Percentiles rank a stretch among this genome's conserved stretches.
Conservation (phyloP, 768 basidiomycete genomes). For the Strobilomyces dryophilus region DNA sequence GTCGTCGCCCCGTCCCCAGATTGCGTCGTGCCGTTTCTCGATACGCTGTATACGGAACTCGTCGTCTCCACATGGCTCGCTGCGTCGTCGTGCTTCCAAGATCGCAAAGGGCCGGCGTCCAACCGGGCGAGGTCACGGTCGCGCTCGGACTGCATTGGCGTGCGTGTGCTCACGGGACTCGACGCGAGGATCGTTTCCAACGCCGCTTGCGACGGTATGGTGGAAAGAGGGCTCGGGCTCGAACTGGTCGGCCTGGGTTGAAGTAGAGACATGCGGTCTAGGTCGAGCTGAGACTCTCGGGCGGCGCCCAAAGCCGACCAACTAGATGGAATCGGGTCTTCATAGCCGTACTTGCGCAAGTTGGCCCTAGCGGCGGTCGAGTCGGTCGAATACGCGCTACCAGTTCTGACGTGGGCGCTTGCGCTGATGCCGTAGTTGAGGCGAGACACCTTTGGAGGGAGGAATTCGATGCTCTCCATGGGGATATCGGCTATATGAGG, state of each 20-base stretch:
- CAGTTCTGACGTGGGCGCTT: not conserved
- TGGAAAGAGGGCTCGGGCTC: constrained; percentile 1
- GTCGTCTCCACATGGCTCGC: not conserved
- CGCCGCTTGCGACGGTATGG: constrained; percentile 3
- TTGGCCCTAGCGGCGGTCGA: constrained; percentile 21
- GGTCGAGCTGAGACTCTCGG: constrained; percentile 17
- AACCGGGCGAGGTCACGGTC: not conserved
- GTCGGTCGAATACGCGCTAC: constrained; percentile 25
- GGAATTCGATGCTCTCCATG: not conserved
- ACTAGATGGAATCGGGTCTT: constrained; percentile 17
- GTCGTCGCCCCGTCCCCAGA: constrained; percentile 1
- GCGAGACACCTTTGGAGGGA: not conserved
- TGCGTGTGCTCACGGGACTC: constrained; percentile 1
- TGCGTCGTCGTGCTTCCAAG: not conserved
- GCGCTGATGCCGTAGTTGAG: constrained; percentile 1
- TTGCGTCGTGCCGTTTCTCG: constrained; percentile 9
- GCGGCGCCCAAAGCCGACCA: constrained; percentile 17
- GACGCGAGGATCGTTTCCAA: constrained; percentile 3
- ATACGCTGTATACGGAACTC: constrained; percentile 1
- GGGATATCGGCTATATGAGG: not conserved
- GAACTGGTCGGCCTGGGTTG: not conserved
- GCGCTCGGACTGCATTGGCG: not conserved
- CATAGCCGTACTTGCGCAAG: constrained; percentile 23
- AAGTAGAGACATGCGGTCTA: constrained; percentile 1
- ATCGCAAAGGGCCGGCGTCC: not conserved